These are phyloP conservation scores for Diaporthe aspalathi DNA, from an alignment of 2,329 filamentous ascomycete species.

Conservation along the genomic window DNA sequence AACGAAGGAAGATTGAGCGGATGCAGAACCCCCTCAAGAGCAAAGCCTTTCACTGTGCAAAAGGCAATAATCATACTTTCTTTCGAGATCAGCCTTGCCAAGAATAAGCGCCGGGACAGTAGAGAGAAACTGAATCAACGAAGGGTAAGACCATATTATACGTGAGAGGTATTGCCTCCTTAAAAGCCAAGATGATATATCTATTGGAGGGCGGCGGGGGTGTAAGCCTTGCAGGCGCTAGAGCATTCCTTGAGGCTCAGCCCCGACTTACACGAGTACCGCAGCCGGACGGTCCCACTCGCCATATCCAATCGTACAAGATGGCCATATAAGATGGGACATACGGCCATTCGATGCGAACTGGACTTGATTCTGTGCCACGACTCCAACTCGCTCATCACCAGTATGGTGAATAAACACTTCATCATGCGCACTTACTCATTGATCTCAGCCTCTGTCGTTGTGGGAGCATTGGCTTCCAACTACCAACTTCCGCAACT, in stretches of 20 bases:
- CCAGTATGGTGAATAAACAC: neutral
- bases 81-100: neutral
- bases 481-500: neutral
- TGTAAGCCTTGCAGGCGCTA: neutral
- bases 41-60: too few species aligned
- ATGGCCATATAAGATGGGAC: neutral
- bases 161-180: too few species aligned
- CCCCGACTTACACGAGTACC: neutral
- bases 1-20: too few species aligned
- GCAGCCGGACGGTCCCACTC: neutral
- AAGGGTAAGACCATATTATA: neutral
- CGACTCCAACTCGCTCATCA: too few species aligned
- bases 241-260: conserved; percentile 13
- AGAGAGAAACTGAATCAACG: neutral
- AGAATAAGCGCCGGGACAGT: neutral
- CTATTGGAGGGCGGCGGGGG: neutral
- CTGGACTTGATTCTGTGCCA: neutral
- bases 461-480: conserved; percentile 8
- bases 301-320: neutral
- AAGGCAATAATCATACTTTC: neutral
- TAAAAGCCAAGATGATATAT: neutral
- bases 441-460: neutral
- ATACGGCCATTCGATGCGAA: neutral
- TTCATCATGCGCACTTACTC: neutral
- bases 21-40: too few species aligned